These are phyloP conservation scores for Hebeloma cylindrosporum DNA, from an alignment of 768 basidiomycete species.

Conservation along the genomic window DNA sequence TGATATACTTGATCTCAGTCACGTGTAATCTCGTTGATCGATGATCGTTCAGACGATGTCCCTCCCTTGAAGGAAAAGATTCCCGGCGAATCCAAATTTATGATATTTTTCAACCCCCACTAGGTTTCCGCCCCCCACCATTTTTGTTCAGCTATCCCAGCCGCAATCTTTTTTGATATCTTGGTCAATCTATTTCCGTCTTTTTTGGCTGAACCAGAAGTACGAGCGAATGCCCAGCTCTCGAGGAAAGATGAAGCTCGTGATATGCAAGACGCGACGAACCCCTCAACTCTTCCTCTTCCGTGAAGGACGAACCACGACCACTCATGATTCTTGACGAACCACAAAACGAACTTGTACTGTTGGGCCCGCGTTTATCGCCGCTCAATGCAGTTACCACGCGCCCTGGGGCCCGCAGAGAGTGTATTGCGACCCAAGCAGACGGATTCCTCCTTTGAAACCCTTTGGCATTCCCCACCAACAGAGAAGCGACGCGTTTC, in stretches of 20 bases:
- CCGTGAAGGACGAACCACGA: constrained; percentile 24
- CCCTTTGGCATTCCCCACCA: background rate
- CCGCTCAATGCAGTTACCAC: constrained; percentile 3
- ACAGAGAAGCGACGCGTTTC: constrained; percentile 15
- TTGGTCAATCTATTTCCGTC: constrained; percentile 25
- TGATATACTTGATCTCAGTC: constrained; percentile 23
- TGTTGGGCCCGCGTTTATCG: background rate
- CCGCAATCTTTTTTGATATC: constrained; percentile 20
- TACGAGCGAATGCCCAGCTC: constrained; percentile 2
- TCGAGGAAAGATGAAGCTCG: constrained; percentile 7
- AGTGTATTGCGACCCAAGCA: background rate
- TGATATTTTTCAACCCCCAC: constrained; percentile 17
- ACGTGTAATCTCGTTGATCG: constrained; percentile 28
- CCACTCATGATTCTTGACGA: constrained; percentile 43
- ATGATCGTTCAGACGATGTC: constrained; percentile 22
- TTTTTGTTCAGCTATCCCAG: constrained; percentile 25
- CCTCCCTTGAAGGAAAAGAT: constrained; percentile 30
- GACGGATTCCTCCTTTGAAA: constrained; percentile 1
- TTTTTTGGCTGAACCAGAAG: constrained; percentile 10
- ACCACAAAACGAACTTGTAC: no score
- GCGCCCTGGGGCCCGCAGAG: no score
- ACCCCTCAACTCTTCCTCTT: constrained; percentile 2
- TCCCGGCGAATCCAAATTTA: constrained; percentile 35
- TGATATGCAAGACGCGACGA: constrained; percentile 13
- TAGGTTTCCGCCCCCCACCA: constrained; percentile 20